Evolutionary conservation across 2,329 filamentous ascomycete genomes (phyloP).

Genomic region (Blumeria graminis): DNA sequence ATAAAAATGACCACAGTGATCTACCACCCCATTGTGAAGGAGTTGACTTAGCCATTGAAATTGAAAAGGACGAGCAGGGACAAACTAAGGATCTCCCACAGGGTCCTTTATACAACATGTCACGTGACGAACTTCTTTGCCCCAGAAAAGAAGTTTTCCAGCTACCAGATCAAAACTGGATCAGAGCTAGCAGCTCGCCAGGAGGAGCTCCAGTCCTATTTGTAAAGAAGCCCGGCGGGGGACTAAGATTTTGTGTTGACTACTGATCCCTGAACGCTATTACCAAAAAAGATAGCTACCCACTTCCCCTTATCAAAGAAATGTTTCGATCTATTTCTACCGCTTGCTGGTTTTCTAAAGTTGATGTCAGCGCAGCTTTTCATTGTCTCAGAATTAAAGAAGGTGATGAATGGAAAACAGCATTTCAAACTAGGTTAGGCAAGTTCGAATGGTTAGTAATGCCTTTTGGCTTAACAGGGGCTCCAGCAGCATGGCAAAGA

Average conservation of each 20-base stretch:
- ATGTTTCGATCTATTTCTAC: neutral
- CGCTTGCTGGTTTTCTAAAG: neutral
- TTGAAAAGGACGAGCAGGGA: neutral
- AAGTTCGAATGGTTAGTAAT: conserved; percentile 1
- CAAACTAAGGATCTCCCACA: neutral
- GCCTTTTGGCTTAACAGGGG: neutral
- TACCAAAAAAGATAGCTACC: neutral
- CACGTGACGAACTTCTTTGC: neutral
- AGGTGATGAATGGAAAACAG: neutral
- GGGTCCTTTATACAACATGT: neutral
- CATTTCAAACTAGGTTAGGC: neutral
- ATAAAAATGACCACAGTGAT: neutral
- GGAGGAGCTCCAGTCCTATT: neutral
- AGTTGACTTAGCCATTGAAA: neutral
- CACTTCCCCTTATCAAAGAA: neutral
- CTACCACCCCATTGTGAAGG: neutral
- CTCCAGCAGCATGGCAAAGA: neutral
- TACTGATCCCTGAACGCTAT: neutral
- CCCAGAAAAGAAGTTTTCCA: neutral
- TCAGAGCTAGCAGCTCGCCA: neutral
- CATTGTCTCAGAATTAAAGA: neutral
- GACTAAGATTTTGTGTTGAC: neutral
- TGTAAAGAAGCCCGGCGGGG: neutral
- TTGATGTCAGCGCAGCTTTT: neutral
- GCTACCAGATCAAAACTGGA: neutral